These are phyloP conservation scores for Xylariaceae sp. DNA, from an alignment of 2,329 filamentous ascomycete genomes.

Conservation along the genomic window DNA sequence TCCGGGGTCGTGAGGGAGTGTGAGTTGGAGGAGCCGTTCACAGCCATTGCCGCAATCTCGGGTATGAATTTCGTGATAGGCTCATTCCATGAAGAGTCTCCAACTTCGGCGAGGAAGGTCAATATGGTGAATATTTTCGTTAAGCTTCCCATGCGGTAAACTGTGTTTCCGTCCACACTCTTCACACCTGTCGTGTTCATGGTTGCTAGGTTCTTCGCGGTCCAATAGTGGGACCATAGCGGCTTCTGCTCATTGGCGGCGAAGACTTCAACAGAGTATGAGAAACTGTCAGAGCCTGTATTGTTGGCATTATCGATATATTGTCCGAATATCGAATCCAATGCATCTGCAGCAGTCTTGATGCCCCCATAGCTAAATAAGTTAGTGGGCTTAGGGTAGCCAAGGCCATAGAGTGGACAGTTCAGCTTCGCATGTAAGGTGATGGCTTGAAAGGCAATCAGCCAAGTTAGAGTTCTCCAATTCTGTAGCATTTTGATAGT, in stretches of 20 bases:
- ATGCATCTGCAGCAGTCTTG: constrained; percentile 23
- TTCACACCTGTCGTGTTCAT: constrained; percentile 40
- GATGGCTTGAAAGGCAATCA: not conserved
- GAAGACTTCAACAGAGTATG: constrained; percentile 44
- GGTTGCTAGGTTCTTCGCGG: constrained; percentile 38
- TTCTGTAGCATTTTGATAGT: constrained; percentile 7
- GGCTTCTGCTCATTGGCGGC: constrained; percentile 34
- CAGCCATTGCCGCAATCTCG: constrained; percentile 40
- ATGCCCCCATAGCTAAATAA: constrained; percentile 31
- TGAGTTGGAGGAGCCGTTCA: constrained; percentile 19
- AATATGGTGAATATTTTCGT: constrained; percentile 47
- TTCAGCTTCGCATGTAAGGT: constrained; percentile 34
- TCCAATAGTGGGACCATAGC: constrained; percentile 38
- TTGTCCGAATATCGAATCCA: constrained; percentile 35
- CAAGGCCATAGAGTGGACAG: constrained; percentile 42
- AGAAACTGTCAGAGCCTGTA: constrained; percentile 37
- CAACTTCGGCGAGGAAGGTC: constrained; percentile 43
- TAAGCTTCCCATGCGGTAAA: constrained; percentile 43
- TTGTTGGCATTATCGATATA: constrained; percentile 41
- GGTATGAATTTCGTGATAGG: constrained; percentile 48
- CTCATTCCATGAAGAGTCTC: constrained; percentile 45
- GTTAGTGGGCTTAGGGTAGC: constrained; percentile 39
- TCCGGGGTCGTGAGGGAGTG: constrained; percentile 37
- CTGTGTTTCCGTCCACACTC: constrained; percentile 32
- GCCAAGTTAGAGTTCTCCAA: constrained; percentile 1